Percentiles rank a stretch among this genome's conserved stretches.
phyloP scores from a whole-genome alignment of 768 basidiomycete genomes.

The Pilatotrama ljubarskyi region DNA sequence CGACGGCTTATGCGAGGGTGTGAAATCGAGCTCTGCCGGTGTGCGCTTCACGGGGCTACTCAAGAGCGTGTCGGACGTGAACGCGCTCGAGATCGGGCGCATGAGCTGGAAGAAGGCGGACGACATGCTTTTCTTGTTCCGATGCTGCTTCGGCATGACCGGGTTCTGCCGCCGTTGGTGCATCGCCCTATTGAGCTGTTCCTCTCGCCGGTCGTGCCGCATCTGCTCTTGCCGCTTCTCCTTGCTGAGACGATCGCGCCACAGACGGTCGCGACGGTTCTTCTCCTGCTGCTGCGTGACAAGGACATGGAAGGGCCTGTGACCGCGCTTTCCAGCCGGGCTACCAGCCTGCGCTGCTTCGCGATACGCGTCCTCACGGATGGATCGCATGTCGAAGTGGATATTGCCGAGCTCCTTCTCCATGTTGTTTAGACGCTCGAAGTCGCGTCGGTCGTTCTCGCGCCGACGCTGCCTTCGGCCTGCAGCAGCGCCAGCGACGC shows the following conservation, averaged over 20 bases:
- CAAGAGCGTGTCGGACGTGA: conserved; percentile 62
- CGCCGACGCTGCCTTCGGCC: conserved; percentile 49
- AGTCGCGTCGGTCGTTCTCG: conserved; percentile 63
- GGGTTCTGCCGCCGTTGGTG: conserved; percentile 50
- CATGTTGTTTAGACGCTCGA: conserved; percentile 74
- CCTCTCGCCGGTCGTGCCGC: conserved; percentile 71
- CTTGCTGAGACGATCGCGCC: conserved; percentile 68
- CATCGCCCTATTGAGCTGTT: conserved; percentile 76
- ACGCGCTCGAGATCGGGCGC: conserved; percentile 87
- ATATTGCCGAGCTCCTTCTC: conserved; percentile 64
- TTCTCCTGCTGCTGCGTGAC: conserved; percentile 76
- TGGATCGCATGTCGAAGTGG: conserved; percentile 68
- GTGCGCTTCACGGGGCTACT: conserved; percentile 50
- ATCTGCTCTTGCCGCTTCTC: conserved; percentile 78
- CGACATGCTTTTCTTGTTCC: conserved; percentile 88
- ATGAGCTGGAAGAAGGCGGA: conserved; percentile 81
- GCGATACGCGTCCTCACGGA: conserved; percentile 74
- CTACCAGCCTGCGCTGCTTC: conserved; percentile 54
- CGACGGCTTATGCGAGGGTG: conserved; percentile 69
- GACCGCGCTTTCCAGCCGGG: conserved; percentile 49
- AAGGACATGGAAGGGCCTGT: conserved; percentile 67
- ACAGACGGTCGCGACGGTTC: conserved; percentile 70
- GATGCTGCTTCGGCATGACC: conserved; percentile 65
- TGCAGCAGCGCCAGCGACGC: conserved; percentile 44
- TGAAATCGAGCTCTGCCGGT: conserved; percentile 74